Base-by-base conservation (phyloP, 2,329 filamentous ascomycete genomes). In the Didymella sp. region DNA sequence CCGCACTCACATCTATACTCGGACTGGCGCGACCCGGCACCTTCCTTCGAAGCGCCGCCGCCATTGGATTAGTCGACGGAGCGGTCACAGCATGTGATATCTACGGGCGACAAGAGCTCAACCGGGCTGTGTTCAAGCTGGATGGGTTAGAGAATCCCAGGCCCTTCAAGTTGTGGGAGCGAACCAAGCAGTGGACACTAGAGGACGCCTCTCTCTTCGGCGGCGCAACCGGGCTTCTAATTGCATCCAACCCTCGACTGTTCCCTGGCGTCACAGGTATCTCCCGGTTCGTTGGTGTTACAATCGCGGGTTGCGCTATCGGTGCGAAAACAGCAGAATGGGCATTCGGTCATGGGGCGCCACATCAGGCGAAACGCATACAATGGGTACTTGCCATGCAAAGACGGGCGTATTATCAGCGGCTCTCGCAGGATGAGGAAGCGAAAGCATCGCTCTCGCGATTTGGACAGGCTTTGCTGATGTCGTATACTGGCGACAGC, bases 121-220 rank as follows among this genome's bases (percentile, higher is more conserved):
- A 69, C 25, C 56, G 58, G n/a, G 63, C 53, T 1, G 46, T 66
- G 1, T 67, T 69, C 50, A 67, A 60, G 37, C 33, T 62, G 30
- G 60, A 67, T 4, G 54, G 54, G 1, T 47, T 60, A 5, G 56
- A 67, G 11, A 51, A 62, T 8, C 60, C 65, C 13, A 47, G 51
- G 45, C 65, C 63, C 2, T 56, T 54, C 7, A 64, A 66, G 37
- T 40, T 68, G 17, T 69, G 62, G 63, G 63, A 70, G 41, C 49
- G 51, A n/a, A 66, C 64, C 21, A 58, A 59, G n/a, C 47, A 59
- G 11, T 62, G 58, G 58, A 64, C 59, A 1, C 9, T 43, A 8
- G 64, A 69, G 31, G 67, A 70, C 33, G 37, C 42, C 0, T 45
- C 56, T 13, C n/a, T 69, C 8, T 35, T 38, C 13, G 66, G 66